A percentile compares a stretch with the other conserved stretches of the same genome.
These are phyloP conservation scores for Bipolaris sorokiniana DNA, from an alignment of 2,329 filamentous ascomycete species.

Conservation along the genomic window DNA sequence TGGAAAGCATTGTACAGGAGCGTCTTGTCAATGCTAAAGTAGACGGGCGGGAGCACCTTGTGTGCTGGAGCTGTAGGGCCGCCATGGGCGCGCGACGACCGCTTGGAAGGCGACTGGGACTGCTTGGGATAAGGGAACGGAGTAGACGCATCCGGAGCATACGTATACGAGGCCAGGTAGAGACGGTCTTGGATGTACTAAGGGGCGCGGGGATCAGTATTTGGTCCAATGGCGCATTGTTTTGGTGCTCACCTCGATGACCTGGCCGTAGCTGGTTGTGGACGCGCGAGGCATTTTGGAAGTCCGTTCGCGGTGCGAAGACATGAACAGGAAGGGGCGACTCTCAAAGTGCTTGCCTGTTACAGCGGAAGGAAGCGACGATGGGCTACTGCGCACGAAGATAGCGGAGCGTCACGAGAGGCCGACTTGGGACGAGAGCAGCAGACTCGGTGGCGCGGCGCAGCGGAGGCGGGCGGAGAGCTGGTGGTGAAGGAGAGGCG, in stretches of 20 bases:
- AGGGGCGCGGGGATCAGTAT: conserved; percentile 16
- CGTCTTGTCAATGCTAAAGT: conserved; percentile 92
- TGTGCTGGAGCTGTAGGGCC: conserved; percentile 60
- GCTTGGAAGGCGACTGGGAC: conserved; percentile 74
- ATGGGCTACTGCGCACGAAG: conserved; percentile 7
- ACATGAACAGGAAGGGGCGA: conserved; percentile 32
- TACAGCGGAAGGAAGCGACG: conserved; percentile 20
- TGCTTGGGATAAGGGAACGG: conserved; percentile 81
- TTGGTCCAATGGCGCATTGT: conserved; percentile 24
- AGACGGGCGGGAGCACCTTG: conserved; percentile 72
- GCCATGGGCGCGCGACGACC: conserved; percentile 69
- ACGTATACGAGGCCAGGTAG: conserved; percentile 90
- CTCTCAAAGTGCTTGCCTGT: conserved; percentile 6
- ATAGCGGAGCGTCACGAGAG: conserved; percentile 15
- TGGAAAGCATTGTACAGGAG: conserved; percentile 98
- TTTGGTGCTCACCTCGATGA: conserved; percentile 85
- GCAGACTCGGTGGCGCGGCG: conserved; percentile 21
- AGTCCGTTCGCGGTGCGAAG: conserved; percentile 36
- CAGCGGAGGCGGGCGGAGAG: conserved; percentile 7
- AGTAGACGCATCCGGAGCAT: conserved; percentile 79
- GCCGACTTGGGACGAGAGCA: conserved; percentile 28
- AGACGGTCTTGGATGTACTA: conserved; percentile 73
- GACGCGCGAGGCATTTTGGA: conserved; percentile 41
- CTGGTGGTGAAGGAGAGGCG: conserved; percentile 19
- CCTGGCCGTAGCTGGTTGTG: conserved; percentile 73